phyloP scores from a whole-genome alignment of 2,329 filamentous ascomycete genomes.

The Tolypocladium tundrense region DNA sequence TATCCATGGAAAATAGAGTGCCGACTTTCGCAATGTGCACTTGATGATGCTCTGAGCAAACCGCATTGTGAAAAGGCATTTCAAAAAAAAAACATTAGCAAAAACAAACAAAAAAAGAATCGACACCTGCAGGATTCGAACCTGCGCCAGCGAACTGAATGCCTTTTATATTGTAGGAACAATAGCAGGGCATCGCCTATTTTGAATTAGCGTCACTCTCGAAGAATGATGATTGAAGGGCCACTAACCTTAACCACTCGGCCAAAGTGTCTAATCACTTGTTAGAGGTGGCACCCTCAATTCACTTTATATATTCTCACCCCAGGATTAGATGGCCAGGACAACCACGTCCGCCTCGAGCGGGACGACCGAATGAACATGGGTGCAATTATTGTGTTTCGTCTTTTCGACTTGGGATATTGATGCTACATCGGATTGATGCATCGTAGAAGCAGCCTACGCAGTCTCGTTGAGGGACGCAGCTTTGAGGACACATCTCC shows the following conservation, averaged over 20 bases:
- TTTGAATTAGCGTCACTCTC: too few relatives aligned
- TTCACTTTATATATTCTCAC: too few relatives aligned
- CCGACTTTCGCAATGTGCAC: background rate
- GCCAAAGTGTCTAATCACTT: too few relatives aligned
- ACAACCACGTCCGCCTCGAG: too few relatives aligned
- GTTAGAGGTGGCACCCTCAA: too few relatives aligned
- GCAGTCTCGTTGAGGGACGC: background rate
- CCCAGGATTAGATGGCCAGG: too few relatives aligned
- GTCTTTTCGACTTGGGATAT: background rate
- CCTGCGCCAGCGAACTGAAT: slow-evolving; percentile 1
- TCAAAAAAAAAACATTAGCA: too few relatives aligned
- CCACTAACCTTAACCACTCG: too few relatives aligned
- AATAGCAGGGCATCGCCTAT: too few relatives aligned
- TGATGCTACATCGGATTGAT: background rate
- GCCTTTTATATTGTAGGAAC: background rate
- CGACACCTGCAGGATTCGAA: slow-evolving; percentile 5
- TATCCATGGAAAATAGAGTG: background rate
- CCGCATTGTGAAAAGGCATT: background rate
- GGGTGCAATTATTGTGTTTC: background rate
- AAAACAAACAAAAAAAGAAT: background rate
- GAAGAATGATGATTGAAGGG: too few relatives aligned
- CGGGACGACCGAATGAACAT: background rate
- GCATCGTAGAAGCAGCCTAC: background rate
- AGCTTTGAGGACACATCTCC: background rate
- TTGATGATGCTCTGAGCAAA: background rate